Conservation (phyloP, 495 filamentous ascomycete species). For the Podospora bellae-mahoneyi region DNA sequence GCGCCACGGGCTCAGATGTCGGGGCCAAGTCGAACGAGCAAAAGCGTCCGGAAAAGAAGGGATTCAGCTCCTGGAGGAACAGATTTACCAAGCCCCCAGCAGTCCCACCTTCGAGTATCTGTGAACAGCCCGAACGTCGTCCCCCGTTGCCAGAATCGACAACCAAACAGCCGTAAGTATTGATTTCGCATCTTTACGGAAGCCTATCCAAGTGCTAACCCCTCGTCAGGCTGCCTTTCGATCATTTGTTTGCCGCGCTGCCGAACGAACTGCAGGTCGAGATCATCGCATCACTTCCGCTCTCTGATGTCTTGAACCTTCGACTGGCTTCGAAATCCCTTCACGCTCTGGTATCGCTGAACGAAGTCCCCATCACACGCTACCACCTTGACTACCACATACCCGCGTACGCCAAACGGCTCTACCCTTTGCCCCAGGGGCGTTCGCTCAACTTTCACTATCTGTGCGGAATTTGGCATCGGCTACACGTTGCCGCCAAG, state of each 20-base stretch:
- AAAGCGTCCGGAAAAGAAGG: constrained; percentile 38
- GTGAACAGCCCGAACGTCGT: constrained; percentile 20
- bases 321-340: constrained; percentile 52
- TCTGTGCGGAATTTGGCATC: constrained; percentile 57
- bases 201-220: constrained; percentile 14
- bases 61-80: constrained; percentile 26
- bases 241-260: constrained; percentile 48
- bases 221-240: constrained; percentile 38
- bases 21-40: constrained; percentile 28
- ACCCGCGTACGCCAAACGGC: constrained; percentile 49
- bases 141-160: constrained; percentile 24
- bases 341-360: constrained; percentile 52
- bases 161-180: constrained; percentile 24
- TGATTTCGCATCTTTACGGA: not conserved
- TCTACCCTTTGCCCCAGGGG: constrained; percentile 48
- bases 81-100: constrained; percentile 25
- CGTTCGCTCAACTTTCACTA: constrained; percentile 50
- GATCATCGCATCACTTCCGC: constrained; percentile 52
- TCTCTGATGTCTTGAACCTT: constrained; percentile 51
- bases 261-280: constrained; percentile 56
- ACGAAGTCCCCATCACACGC: constrained; percentile 54
- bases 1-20: constrained; percentile 26
- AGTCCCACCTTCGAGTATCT: constrained; percentile 5
- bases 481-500: constrained; percentile 54
- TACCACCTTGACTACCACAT: constrained; percentile 54